Conservation (phyloP, 164 flowering plant genomes). For the Macadamia tetraphylla region DNA sequence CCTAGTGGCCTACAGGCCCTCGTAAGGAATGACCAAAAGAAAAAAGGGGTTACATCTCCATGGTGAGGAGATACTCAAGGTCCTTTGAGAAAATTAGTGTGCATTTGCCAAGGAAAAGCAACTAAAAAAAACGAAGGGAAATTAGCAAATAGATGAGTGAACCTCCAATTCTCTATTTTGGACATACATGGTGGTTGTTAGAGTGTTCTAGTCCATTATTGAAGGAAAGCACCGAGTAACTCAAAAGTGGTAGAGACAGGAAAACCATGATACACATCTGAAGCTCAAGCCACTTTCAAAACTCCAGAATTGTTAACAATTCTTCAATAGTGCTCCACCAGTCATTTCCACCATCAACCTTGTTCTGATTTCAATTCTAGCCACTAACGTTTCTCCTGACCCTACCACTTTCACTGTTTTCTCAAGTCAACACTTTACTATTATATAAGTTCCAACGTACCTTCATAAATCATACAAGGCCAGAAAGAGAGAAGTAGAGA, state of each 20-base stretch:
- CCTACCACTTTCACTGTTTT: background rate
- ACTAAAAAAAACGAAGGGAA: no score
- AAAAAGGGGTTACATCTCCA: no score
- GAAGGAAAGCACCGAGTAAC: background rate
- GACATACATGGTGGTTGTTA: background rate
- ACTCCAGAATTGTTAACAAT: background rate
- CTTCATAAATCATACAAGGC: background rate
- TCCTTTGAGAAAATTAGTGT: no score
- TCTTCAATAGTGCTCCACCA: background rate
- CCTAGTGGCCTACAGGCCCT: no score
- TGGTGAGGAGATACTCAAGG: no score
- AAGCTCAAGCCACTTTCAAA: background rate
- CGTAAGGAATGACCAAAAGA: no score
- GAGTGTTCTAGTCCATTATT: background rate
- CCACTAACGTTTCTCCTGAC: conserved; percentile 8
- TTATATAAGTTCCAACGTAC: conserved; percentile 3
- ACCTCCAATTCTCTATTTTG: background rate
- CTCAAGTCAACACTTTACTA: conserved; percentile 12
- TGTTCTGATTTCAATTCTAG: conserved; percentile 2
- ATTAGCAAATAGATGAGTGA: no score
- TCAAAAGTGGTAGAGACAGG: conserved; percentile 3
- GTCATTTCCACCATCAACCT: background rate
- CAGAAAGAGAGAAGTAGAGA: background rate
- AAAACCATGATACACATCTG: conserved; percentile 9
- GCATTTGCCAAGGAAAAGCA: no score